A percentile compares a stretch with the other conserved stretches of the same genome.
phyloP scores from a whole-genome alignment of 192 early-diverging fungal genomes.

The Mortierella claussenii region DNA sequence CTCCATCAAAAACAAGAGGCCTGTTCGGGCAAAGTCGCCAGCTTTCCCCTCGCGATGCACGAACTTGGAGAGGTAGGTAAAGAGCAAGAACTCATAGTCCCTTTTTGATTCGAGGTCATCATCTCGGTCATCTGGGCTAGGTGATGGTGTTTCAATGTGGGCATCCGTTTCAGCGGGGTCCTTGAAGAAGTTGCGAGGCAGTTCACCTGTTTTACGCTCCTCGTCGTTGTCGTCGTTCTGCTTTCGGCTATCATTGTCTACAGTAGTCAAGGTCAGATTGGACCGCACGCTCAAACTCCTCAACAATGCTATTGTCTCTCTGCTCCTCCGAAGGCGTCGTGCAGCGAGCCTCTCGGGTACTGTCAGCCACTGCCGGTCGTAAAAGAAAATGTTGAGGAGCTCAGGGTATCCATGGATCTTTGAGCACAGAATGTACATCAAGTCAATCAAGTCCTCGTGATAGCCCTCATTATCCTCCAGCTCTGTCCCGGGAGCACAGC shows the following conservation, averaged over 20 bases:
- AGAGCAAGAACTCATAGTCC: constrained; percentile 85
- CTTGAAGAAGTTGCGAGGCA: background rate
- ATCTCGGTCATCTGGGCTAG: constrained; percentile 1
- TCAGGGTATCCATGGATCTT: constrained; percentile 85
- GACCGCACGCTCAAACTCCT: constrained; percentile 22
- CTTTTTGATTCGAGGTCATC: constrained; percentile 56
- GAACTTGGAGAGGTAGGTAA: constrained; percentile 90
- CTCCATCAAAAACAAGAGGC: constrained; percentile 87
- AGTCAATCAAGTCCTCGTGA: constrained; percentile 72
- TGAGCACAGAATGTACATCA: constrained; percentile 81
- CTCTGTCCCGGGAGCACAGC: constrained; percentile 64
- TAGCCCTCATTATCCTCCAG: constrained; percentile 61
- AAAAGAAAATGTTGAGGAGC: constrained; percentile 83
- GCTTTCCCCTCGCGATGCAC: constrained; percentile 88
- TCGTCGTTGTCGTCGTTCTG: background rate
- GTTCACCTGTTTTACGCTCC: background rate
- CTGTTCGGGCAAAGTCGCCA: constrained; percentile 88
- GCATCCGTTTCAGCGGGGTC: background rate
- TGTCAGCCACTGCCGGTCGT: constrained; percentile 69
- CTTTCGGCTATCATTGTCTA: constrained; percentile 2
- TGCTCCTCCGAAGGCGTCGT: constrained; percentile 26
- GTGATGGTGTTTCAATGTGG: background rate
- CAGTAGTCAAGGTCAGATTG: constrained; percentile 1
- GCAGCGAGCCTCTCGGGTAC: constrained; percentile 59
- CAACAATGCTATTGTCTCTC: constrained; percentile 36